Base-by-base conservation (phyloP, 768 basidiomycete species). In the Daedalea quercina region DNA sequence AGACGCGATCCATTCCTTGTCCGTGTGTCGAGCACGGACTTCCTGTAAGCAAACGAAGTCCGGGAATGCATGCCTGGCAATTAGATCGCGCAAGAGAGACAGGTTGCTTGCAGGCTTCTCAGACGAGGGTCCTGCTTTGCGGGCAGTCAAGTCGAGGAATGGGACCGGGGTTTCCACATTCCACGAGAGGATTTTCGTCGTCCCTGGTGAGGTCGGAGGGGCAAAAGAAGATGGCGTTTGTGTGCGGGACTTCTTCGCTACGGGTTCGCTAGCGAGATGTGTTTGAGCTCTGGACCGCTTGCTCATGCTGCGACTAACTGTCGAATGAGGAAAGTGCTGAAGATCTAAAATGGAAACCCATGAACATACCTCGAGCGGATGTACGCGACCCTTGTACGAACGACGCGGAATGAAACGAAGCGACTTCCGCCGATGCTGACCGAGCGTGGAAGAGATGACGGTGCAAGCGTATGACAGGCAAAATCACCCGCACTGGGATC, bases 41-140 rank as follows among this genome's bases (percentile, higher is more conserved):
- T 63, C 62, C 24, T 63, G 62, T 25, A 63, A 53, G 46, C 62
- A 63, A 7, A 63, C 49, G 51, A 59, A 60, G 54, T 63, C 62
- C 11, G 62, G 62, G 51, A 51, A 60, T 50, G 46, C 50, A 43
- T 60, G 53, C 1, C 60, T 57, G 2, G 34, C 47, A 2, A 63
- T 50, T 22, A 63, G 50, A 35, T 57, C 59, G 25, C 57, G 60
- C 9, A 63, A 54, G 15, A 61, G 57, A 13, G 33, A 34, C 2
- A 59, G 62, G 45, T 45, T 42, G 44, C 50, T 55, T 2, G 56
- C 59, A 15, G 56, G 54, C 1, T 41, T 44, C 26, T 25, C 35
- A 0, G 51, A 26, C 0, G 59, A 55, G 34, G 60, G 22, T 6
- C 62, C 57, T 2, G 47, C 51, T 35, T 59, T 57, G 13, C 51